These are phyloP conservation scores for Spiraea crenata DNA, from an alignment of 331 rosid genomes.

Conservation along the genomic window DNA sequence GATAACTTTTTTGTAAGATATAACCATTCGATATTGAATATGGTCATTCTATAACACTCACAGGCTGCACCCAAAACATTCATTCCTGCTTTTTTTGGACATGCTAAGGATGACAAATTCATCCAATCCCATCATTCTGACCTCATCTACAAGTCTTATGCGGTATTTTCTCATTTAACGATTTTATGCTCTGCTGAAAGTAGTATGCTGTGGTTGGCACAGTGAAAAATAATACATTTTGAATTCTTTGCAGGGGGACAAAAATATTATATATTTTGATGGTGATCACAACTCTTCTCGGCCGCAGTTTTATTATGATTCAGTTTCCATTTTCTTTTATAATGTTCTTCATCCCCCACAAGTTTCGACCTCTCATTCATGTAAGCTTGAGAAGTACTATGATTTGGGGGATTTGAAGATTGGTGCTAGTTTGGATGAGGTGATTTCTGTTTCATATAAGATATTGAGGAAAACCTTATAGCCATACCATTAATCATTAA, in stretches of 20 bases:
- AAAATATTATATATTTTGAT: slow-evolving; percentile 82
- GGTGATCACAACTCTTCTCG: slow-evolving; percentile 98
- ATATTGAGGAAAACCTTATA: neutral
- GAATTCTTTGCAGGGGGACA: slow-evolving; percentile 71
- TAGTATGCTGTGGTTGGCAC: slow-evolving; percentile 13
- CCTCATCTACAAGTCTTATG: slow-evolving; percentile 68
- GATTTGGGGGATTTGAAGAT: slow-evolving; percentile 84
- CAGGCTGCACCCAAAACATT: slow-evolving; percentile 90
- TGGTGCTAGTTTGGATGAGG: slow-evolving; percentile 83
- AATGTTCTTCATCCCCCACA: slow-evolving; percentile 93
- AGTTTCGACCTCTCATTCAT: slow-evolving; percentile 50
- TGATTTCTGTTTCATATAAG: slow-evolving; percentile 24
- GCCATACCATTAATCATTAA: neutral
- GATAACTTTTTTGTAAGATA: no score
- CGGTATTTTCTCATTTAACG: slow-evolving; percentile 45
- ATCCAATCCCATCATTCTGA: slow-evolving; percentile 84
- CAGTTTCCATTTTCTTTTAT: slow-evolving; percentile 95
- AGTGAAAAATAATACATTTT: slow-evolving; percentile 19
- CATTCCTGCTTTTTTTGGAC: slow-evolving; percentile 94
- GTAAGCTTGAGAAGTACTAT: slow-evolving; percentile 86
- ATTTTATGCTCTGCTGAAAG: slow-evolving; percentile 24
- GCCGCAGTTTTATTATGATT: slow-evolving; percentile 94
- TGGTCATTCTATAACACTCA: slow-evolving; percentile 15
- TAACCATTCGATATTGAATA: slow-evolving; percentile 3
- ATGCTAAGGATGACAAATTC: slow-evolving; percentile 86